Evolutionary conservation across 1,284 basidiomycete species (phyloP).

Genomic region (Lignosus rhinocerotis): DNA sequence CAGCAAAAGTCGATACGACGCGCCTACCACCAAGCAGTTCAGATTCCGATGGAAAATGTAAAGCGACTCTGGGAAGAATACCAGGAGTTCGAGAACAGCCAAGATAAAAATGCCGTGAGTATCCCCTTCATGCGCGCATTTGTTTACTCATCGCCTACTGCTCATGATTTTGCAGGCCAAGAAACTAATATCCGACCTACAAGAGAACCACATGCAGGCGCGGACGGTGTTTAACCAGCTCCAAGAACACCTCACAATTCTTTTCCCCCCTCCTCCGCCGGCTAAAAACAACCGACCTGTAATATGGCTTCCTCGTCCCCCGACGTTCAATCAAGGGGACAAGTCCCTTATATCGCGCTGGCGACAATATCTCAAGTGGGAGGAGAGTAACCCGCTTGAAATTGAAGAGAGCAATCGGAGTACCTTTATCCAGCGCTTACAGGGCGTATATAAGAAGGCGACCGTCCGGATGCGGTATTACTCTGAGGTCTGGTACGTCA

Average conservation of each 20-base stretch:
- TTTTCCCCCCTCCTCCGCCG: slow-evolving; percentile 58
- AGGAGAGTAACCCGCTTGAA: slow-evolving; percentile 92
- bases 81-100: slow-evolving; percentile 88
- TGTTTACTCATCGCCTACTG: not conserved
- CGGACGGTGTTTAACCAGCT: slow-evolving; percentile 87
- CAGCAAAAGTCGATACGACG: slow-evolving; percentile 95
- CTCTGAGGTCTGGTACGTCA: slow-evolving; percentile 85
- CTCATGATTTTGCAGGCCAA: slow-evolving; percentile 61
- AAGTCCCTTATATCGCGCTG: slow-evolving; percentile 79
- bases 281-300: slow-evolving; percentile 42
- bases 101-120: slow-evolving; percentile 85
- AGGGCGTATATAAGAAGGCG: slow-evolving; percentile 86
- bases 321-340: slow-evolving; percentile 76
- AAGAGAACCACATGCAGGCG: slow-evolving; percentile 91
- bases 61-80: slow-evolving; percentile 95
- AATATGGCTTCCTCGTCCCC: slow-evolving; percentile 69
- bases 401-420: slow-evolving; percentile 84
- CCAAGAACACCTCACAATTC: slow-evolving; percentile 64
- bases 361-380: slow-evolving; percentile 94
- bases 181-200: slow-evolving; percentile 88
- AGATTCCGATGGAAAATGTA: slow-evolving; percentile 92
- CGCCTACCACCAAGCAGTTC: slow-evolving; percentile 94
- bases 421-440: slow-evolving; percentile 69
- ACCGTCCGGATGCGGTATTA: slow-evolving; percentile 91
- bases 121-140: not conserved